Conservation (phyloP, 257 asterid species). For the Salvia rosmarinus region DNA sequence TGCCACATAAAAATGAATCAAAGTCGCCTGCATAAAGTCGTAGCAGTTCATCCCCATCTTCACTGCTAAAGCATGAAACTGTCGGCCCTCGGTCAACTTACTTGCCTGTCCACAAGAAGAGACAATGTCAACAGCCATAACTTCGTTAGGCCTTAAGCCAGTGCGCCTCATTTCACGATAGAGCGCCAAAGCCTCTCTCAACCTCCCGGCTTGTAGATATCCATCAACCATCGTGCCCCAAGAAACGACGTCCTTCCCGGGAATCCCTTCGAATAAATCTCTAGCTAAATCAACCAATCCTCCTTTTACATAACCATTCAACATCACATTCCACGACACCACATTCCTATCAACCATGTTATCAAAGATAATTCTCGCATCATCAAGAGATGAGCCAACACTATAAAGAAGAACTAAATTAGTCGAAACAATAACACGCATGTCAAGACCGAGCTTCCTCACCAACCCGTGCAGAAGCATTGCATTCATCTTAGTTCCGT, state of each 20-base stretch:
- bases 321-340: conserved; percentile 87
- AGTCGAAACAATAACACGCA: conserved; percentile 60
- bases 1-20: conserved; percentile 75
- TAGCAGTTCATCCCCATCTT: conserved; percentile 59
- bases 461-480: conserved; percentile 69
- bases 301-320: conserved; percentile 79
- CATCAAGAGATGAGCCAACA: conserved; percentile 41
- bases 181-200: conserved; percentile 58
- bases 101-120: conserved; percentile 63
- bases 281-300: conserved; percentile 55
- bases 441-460: conserved; percentile 68
- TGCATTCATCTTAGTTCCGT: conserved; percentile 39
- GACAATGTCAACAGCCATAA: conserved; percentile 73
- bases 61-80: conserved; percentile 60
- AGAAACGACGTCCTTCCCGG: conserved; percentile 71
- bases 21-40: conserved; percentile 70
- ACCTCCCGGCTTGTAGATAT: conserved; percentile 58
- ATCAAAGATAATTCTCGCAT: conserved; percentile 57
- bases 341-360: conserved; percentile 61
- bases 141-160: conserved; percentile 69
- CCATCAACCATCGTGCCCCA: conserved; percentile 91
- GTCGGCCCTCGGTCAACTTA: conserved; percentile 62
- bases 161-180: conserved; percentile 60
- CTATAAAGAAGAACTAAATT: conserved; percentile 74
- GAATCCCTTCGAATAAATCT: conserved; percentile 63